phyloP scores from a whole-genome alignment of 805 yeast genomes.

The Yarrowia alimentaria region DNA sequence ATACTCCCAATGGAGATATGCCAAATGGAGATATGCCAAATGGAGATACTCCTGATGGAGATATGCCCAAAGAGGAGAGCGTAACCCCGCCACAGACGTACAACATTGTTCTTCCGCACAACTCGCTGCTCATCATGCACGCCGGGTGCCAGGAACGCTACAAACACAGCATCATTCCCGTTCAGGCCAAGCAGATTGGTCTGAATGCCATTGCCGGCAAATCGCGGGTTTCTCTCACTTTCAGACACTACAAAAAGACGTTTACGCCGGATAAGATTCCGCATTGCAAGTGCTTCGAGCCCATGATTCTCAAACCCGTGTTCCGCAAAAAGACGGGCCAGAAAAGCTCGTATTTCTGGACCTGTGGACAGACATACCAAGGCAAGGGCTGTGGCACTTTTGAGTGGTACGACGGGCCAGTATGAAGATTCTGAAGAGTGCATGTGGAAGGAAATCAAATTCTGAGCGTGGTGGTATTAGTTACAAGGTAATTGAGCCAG shows the following conservation, averaged over 20 bases:
- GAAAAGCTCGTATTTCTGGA: conserved; percentile 66
- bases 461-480: too few relatives aligned
- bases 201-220: conserved; percentile 51
- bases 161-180: conserved; percentile 61
- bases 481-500: too few relatives aligned
- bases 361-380: conserved; percentile 48
- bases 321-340: conserved; percentile 45
- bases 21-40: too few relatives aligned
- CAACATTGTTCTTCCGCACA: conserved; percentile 66
- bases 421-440: too few relatives aligned
- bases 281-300: conserved; percentile 45
- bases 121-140: conserved; percentile 67
- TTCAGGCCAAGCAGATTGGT: conserved; percentile 40
- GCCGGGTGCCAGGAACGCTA: conserved; percentile 77
- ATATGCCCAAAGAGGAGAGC: too few relatives aligned
- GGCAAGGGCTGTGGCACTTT: conserved; percentile 35
- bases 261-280: conserved; percentile 42
- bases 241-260: conserved; percentile 51
- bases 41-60: conserved; percentile 28
- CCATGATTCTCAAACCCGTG: conserved; percentile 59
- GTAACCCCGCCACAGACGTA: too few relatives aligned
- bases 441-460: too few relatives aligned
- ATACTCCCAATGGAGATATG: too few relatives aligned
- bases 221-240: conserved; percentile 62
- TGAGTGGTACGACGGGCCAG: conserved; percentile 24